These are phyloP conservation scores for Leucocoprinus sp. DNA, from an alignment of 768 basidiomycete species.

Conservation along the genomic window DNA sequence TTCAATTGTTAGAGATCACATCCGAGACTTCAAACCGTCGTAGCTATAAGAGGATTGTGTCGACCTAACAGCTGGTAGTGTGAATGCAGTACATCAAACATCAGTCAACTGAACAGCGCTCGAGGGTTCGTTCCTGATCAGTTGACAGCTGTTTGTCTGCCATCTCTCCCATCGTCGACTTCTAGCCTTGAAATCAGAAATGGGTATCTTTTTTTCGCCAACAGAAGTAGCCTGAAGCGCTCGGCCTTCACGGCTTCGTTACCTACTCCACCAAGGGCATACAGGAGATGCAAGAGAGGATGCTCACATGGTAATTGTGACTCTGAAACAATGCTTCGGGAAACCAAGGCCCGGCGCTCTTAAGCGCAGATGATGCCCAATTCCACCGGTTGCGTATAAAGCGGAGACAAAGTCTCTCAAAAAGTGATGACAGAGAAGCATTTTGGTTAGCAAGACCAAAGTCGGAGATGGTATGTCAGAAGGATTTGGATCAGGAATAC, in stretches of 20 bases:
- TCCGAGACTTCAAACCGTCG: no score
- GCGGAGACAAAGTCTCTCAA: slow-evolving; percentile 25
- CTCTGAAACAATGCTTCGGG: slow-evolving; percentile 32
- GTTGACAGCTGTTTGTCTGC: no score
- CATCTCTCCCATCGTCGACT: no score
- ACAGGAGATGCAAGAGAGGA: slow-evolving; percentile 38
- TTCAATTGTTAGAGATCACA: no score
- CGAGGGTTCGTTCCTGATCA: no score
- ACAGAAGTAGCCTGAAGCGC: slow-evolving; percentile 42
- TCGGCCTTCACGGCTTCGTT: slow-evolving; percentile 58
- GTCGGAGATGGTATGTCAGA: slow-evolving; percentile 13
- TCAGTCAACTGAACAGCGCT: no score
- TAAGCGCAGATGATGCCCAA: slow-evolving; percentile 24
- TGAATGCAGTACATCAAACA: no score
- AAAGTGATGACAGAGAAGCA: slow-evolving; percentile 40
- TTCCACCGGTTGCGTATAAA: slow-evolving; percentile 28
- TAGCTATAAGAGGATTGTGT: no score
- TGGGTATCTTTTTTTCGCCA: slow-evolving; percentile 16
- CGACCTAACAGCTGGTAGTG: no score
- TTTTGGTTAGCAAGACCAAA: slow-evolving; percentile 36
- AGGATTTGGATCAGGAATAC: slow-evolving; percentile 11
- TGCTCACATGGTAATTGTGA: slow-evolving; percentile 34
- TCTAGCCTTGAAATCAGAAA: no score
- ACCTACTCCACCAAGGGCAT: slow-evolving; percentile 59
- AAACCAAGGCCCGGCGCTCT: not conserved